These are phyloP conservation scores for Skeletonema marinoi DNA, from an alignment of 108 stramenopile species.

Conservation along the genomic window DNA sequence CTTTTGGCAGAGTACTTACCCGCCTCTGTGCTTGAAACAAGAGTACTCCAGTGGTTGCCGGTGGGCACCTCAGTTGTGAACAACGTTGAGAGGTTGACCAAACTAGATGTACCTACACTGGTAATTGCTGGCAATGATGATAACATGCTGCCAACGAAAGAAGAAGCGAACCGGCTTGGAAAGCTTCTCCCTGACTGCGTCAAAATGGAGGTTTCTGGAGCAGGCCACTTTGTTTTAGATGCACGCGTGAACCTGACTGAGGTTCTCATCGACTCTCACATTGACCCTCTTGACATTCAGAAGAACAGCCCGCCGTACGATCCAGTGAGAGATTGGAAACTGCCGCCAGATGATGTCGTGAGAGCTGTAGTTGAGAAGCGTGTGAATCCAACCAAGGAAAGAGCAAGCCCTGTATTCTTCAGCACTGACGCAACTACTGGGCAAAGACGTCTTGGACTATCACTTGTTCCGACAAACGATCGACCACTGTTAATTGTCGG, in stretches of 20 bases:
- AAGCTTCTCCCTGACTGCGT: conserved; percentile 63
- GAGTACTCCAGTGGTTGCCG: conserved; percentile 77
- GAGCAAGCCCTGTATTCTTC: conserved; percentile 78
- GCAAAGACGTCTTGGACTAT: conserved; percentile 63
- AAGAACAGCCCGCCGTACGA: conserved; percentile 56
- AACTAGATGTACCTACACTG: conserved; percentile 69
- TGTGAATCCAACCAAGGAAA: conserved; percentile 64
- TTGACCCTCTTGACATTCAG: conserved; percentile 63
- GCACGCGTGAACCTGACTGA: conserved; percentile 84
- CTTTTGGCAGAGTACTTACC: conserved; percentile 67
- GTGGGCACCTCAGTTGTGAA: conserved; percentile 68
- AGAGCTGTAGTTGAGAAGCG: conserved; percentile 46
- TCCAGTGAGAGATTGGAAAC: conserved; percentile 76
- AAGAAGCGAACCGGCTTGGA: conserved; percentile 66
- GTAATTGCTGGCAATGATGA: conserved; percentile 79
- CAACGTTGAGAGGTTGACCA: conserved; percentile 47
- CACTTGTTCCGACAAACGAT: conserved; percentile 55
- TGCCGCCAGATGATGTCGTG: conserved; percentile 62
- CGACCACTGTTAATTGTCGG: conserved; percentile 85
- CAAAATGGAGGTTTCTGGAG: conserved; percentile 56
- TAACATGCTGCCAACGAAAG: conserved; percentile 70
- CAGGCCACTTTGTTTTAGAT: conserved; percentile 85
- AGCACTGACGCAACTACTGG: conserved; percentile 71
- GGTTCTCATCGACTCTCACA: conserved; percentile 74
- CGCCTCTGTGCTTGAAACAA: conserved; percentile 58